Percentiles rank a stretch among this genome's conserved stretches.
These are phyloP conservation scores for Sphaerosporella brunnea DNA, from an alignment of 495 filamentous ascomycete genomes.

Conservation along the genomic window DNA sequence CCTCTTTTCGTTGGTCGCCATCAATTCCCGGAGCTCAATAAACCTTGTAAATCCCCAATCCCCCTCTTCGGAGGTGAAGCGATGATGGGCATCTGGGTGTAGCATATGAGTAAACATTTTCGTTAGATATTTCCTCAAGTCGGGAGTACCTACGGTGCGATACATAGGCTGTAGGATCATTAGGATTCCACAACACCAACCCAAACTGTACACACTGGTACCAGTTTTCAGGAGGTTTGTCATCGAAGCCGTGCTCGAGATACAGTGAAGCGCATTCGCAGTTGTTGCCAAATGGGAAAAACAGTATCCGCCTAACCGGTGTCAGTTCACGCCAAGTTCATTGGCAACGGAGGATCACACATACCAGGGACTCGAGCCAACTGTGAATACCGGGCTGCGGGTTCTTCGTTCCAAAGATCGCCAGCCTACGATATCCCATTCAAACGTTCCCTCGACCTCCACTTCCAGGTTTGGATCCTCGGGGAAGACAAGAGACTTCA, in stretches of 20 bases:
- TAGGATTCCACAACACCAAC: conserved; percentile 81
- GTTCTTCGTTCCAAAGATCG: conserved; percentile 51
- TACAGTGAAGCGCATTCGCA: conserved; percentile 86
- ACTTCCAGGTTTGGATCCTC: conserved; percentile 59
- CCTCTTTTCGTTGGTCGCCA: conserved; percentile 44
- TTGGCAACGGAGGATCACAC: no score
- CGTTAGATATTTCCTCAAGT: background rate
- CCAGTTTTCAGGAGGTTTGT: conserved; percentile 61
- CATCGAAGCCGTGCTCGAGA: conserved; percentile 77
- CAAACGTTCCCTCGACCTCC: conserved; percentile 47
- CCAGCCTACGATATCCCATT: conserved; percentile 81
- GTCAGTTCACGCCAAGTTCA: no score
- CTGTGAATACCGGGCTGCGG: conserved; percentile 74
- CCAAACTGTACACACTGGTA: conserved; percentile 93
- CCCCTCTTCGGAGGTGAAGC: conserved; percentile 89
- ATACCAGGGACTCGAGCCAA: conserved; percentile 75
- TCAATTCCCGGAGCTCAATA: conserved; percentile 65
- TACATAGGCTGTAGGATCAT: conserved; percentile 60
- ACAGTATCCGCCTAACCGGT: conserved; percentile 59
- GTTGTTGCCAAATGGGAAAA: conserved; percentile 89
- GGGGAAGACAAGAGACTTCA: conserved; percentile 58
- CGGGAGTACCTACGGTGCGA: conserved; percentile 37
- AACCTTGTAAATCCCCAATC: conserved; percentile 98
- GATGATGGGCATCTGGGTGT: conserved; percentile 49
- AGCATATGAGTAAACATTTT: no score